Conservation (phyloP, 2,329 filamentous ascomycete genomes). For the Magnaporthiopsis rhizophila region DNA sequence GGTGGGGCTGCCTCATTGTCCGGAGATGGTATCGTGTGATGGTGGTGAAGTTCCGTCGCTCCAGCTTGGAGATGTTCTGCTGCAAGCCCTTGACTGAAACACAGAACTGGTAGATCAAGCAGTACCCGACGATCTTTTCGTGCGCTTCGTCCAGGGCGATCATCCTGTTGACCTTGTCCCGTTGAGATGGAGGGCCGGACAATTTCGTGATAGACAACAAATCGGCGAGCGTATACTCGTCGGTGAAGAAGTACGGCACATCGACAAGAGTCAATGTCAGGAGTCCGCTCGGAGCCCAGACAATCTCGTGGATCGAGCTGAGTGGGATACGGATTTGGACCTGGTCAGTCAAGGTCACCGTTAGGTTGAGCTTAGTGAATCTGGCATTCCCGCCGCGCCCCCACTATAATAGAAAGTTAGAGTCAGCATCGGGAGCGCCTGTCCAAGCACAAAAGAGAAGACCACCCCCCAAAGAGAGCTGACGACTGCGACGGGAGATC, state of each 20-base stretch:
- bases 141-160: slow-evolving; percentile 22
- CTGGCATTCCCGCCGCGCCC: slow-evolving; percentile 26
- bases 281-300: slow-evolving; percentile 27
- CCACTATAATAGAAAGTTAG: slow-evolving; percentile 1
- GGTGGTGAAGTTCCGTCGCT: slow-evolving; percentile 17
- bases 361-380: slow-evolving; percentile 35
- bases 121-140: slow-evolving; percentile 27
- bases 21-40: slow-evolving; percentile 17
- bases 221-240: background rate
- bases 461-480: background rate
- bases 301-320: slow-evolving; percentile 36
- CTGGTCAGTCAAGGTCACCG: slow-evolving; percentile 25
- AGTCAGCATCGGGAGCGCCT: background rate
- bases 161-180: slow-evolving; percentile 20
- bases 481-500: too few species aligned
- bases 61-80: slow-evolving; percentile 20
- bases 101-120: slow-evolving; percentile 35
- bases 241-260: slow-evolving; percentile 36
- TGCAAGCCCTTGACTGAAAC: slow-evolving; percentile 20
- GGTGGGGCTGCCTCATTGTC: background rate
- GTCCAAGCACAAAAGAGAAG: background rate
- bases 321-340: slow-evolving; percentile 40
- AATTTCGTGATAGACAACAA: background rate
- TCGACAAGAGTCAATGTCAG: slow-evolving; percentile 41
- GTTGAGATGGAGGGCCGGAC: too few species aligned